A percentile compares a stretch with the other conserved stretches of the same genome.
phyloP scores from a whole-genome alignment of 345 rosid species.

The Cardamine resedifolia region DNA sequence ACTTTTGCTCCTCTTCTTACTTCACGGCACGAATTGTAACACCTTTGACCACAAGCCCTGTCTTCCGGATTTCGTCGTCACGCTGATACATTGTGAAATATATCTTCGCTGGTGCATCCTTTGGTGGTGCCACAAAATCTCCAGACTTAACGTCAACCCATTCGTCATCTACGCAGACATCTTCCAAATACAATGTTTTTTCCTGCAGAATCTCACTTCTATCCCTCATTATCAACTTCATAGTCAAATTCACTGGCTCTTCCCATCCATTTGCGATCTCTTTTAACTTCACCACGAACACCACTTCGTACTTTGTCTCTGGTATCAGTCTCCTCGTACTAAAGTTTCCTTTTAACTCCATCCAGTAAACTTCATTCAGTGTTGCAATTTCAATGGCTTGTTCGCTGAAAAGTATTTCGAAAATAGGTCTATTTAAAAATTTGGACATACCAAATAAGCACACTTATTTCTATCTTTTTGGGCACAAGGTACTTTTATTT shows the following conservation, averaged over 20 bases:
- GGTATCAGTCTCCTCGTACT: slow-evolving; percentile 24
- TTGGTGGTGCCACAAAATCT: not conserved
- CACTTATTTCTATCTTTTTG: too few relatives aligned
- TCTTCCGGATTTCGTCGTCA: not conserved
- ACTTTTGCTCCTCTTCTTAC: not conserved
- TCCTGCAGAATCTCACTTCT: not conserved
- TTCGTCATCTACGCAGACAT: not conserved
- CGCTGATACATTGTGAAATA: not conserved
- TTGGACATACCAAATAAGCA: too few relatives aligned
- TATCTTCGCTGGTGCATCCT: not conserved
- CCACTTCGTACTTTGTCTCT: slow-evolving; percentile 41
- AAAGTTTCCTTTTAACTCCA: slow-evolving; percentile 40
- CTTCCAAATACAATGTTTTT: not conserved
- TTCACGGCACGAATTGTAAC: not conserved
- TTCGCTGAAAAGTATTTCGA: not conserved
- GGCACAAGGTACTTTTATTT: too few relatives aligned
- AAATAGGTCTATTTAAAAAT: not conserved
- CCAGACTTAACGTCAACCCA: not conserved
- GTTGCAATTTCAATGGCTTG: slow-evolving; percentile 41
- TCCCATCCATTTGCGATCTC: not conserved
- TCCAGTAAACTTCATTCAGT: slow-evolving; percentile 50
- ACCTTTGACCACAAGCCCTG: not conserved
- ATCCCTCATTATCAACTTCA: not conserved
- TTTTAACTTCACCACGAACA: slow-evolving; percentile 40
- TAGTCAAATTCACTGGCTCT: not conserved